phyloP scores from a whole-genome alignment of 1,139 yeast species.

The Yueomyces sp. region DNA sequence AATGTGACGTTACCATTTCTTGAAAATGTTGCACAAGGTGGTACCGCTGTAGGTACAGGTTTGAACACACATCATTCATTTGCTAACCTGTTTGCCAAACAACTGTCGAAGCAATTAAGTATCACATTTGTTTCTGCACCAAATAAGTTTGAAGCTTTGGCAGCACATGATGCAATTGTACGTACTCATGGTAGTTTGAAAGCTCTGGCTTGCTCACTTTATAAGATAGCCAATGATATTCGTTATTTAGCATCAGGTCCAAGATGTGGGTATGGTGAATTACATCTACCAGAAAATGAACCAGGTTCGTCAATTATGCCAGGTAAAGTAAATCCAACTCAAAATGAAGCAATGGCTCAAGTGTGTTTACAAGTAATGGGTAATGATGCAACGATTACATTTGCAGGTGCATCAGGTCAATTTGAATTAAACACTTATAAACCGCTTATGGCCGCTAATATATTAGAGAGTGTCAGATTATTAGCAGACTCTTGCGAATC shows the following conservation, averaged over 20 bases:
- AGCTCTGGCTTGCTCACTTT: constrained; percentile 85
- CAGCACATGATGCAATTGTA: constrained; percentile 96
- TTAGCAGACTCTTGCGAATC: constrained; percentile 82
- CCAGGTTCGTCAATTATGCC: constrained; percentile 99
- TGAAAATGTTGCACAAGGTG: constrained; percentile 89
- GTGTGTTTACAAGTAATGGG: constrained; percentile 97
- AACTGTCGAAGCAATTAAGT: constrained; percentile 72
- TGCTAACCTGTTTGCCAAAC: constrained; percentile 50
- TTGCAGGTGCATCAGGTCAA: constrained; percentile 97
- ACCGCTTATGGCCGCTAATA: constrained; percentile 87
- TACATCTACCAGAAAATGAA: constrained; percentile 91
- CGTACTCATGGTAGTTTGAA: constrained; percentile 96
- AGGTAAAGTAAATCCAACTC: constrained; percentile 98
- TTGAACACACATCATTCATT: constrained; percentile 85
- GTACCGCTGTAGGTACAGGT: constrained; percentile 99
- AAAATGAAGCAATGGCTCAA: constrained; percentile 97
- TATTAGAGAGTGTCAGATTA: constrained; percentile 75
- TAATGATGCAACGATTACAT: constrained; percentile 87
- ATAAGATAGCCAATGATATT: constrained; percentile 94
- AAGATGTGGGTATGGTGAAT: constrained; percentile 97
- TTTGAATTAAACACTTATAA: constrained; percentile 96
- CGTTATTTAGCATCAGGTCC: constrained; percentile 98
- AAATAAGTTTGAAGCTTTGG: constrained; percentile 96
- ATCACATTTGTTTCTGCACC: constrained; percentile 88
- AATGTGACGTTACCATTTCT: constrained; percentile 66